Percentiles rank a stretch among this genome's conserved stretches.
Evolutionary conservation across 2,329 filamentous ascomycete species (phyloP).

Genomic region (Phialophora expanda): DNA sequence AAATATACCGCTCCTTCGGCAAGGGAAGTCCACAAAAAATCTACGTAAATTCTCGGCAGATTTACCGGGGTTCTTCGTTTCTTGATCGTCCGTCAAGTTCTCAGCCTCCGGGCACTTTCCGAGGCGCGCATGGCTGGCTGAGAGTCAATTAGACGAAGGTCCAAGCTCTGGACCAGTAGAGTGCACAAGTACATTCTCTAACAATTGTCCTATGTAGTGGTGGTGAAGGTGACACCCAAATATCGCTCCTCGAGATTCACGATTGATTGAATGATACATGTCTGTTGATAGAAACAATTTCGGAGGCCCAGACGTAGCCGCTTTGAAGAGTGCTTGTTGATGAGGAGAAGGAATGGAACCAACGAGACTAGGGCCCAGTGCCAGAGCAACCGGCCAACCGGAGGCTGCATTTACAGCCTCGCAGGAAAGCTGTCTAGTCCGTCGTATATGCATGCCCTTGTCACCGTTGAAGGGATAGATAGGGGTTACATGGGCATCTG

Average conservation of each 20-base stretch:
- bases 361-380: not conserved
- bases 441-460: not conserved
- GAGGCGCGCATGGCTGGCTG: constrained; percentile 14
- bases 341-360: not conserved
- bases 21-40: not conserved
- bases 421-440: not conserved
- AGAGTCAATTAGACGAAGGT: not conserved
- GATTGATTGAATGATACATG: not conserved
- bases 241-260: not conserved
- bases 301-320: not conserved
- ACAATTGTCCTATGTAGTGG: not conserved
- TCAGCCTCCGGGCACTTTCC: not conserved
- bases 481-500: constrained; percentile 1
- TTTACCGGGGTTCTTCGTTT: not conserved
- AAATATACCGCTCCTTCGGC: not conserved
- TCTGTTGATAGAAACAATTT: not conserved
- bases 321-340: not conserved
- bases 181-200: not conserved
- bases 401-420: not conserved
- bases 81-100: no score
- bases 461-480: not conserved
- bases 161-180: not conserved
- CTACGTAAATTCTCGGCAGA: not conserved
- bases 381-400: not conserved
- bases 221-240: not conserved